Evolutionary conservation across 345 rosid species (phyloP), one percentile per base, ranked within the genome.

Genomic region (Draba incana): DNA sequence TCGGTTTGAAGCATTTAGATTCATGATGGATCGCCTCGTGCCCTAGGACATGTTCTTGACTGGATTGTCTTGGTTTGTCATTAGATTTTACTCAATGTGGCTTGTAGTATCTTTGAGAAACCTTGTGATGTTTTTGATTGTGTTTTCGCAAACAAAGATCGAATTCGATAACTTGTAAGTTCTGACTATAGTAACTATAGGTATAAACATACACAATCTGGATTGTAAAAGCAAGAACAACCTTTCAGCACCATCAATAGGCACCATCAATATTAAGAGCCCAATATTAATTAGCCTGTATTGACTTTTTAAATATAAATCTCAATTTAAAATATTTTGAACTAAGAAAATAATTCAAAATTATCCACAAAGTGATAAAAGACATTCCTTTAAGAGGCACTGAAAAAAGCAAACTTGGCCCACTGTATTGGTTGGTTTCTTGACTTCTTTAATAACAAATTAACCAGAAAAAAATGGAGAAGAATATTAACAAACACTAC

Each of bases 321-420:
- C 46, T 5, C 12, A 10, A 4, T 38, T n/a, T 37, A 2, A 28
- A 35, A 20, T 39, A 39, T 7, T 7, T 24, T 20, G 8, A 23
- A 56, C 37, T 8, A 3, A 9, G 6, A 20, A 33, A 10, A 8
- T 20, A 12, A 27, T 42, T 10, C 12, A 35, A 37, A 35, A 4
- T 62, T 71, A 71, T 70, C 57, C 69, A 55, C 57, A 71, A 64
- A 64, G 39, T 54, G 47, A 15, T 62, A 39, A 69, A 58, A 48
- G 12, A 5, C 50, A 39, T 33, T 46, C 33, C 38, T 24, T 35
- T 45, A 9, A 20, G 55, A 33, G 47, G 25, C 71, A 57, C 44
- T 64, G 30, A 39, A 24, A 28, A 59, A 35, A 50, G 55, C 68
- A 57, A 51, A 2, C 20, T 31, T 54, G 58, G 56, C 64, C 65